Percentiles rank a stretch among this genome's conserved stretches.
Evolutionary conservation across 805 yeast genomes (phyloP).

Genomic region (Candida boleticola): DNA sequence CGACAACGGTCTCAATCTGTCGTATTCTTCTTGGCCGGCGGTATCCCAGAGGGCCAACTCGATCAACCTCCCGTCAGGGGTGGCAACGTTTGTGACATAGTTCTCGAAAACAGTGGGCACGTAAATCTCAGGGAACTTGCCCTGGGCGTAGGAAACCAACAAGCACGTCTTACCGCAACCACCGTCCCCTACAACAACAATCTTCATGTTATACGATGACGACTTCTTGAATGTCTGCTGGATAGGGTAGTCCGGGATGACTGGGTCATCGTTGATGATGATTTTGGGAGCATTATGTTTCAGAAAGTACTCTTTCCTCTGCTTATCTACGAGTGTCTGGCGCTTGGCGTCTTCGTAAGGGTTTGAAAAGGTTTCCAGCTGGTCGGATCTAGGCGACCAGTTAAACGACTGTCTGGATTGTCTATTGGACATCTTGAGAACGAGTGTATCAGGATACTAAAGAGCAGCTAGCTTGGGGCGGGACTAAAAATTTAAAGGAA

Average conservation of each 20-base stretch:
- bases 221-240: constrained; percentile 22
- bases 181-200: constrained; percentile 87
- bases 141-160: constrained; percentile 64
- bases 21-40: constrained; percentile 88
- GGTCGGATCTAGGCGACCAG: constrained; percentile 6
- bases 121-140: constrained; percentile 66
- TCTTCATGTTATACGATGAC: constrained; percentile 39
- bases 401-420: constrained; percentile 6
- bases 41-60: constrained; percentile 86
- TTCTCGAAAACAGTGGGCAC: constrained; percentile 85
- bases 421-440: constrained; percentile 10
- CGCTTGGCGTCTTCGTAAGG: constrained; percentile 27
- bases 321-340: constrained; percentile 18
- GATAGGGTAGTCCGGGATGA: constrained; percentile 33
- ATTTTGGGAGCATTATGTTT: constrained; percentile 22
- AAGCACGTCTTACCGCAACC: constrained; percentile 89
- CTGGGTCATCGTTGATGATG: constrained; percentile 36
- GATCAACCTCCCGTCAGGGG: constrained; percentile 72
- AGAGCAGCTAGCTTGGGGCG: no score
- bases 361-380: constrained; percentile 13
- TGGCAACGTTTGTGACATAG: constrained; percentile 62
- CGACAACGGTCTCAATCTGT: constrained; percentile 71
- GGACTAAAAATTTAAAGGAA: no score
- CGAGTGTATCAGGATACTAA: neutral
- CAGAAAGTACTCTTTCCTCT: constrained; percentile 21